Evolutionary conservation across 2,329 filamentous ascomycete genomes (phyloP), one percentile per base, ranked within the genome.

Genomic region (Stagonosporopsis vannaccii): DNA sequence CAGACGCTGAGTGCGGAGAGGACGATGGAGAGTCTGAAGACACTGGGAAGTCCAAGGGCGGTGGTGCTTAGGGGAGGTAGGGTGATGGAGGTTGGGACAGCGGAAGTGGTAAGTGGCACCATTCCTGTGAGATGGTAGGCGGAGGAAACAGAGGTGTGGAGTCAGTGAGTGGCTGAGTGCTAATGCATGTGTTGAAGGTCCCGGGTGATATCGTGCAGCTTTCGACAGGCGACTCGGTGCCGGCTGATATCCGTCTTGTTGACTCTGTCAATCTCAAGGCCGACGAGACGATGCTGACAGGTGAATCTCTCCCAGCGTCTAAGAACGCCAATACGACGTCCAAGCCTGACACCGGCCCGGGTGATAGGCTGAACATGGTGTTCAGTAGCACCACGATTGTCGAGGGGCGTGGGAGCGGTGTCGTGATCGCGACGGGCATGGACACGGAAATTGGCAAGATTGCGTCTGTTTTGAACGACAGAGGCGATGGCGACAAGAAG

Each of bases 371-470:
- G 66, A 90, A 91, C 68, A 82, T 90, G 71, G 84, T 84, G 30
- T 90, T 88, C 74, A 88, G 86, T 52, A 87, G 86, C 48, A 89
- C 87, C 51, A 88, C 84, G 3, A 82, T 90, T 57, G 89, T 87
- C 13, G 87, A 87, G 60, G 88, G 88, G 33, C 85, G 88, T 45
- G 88, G 84, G 26, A 85, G 80, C 8, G 88, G 88, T 51, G 82
- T 91, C 42, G 87, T 90, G 42, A 83, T 86, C 47, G 82, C 84
- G 15, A 89, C 85, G 4, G 88, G 86, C 35, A 89, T 90, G 86
- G 75, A 81, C 54, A 91, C 89, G 8, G 87, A 91, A 68, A 88
- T 92, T 48, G 89, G 89, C 56, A 84, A 85, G 62, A 91, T 92
- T 61, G 89, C 89, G 19, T 49, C 81, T 92, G 19, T 84, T 86